These are phyloP conservation scores for Sarocladium strictum DNA, from an alignment of 2,329 filamentous ascomycete genomes.

Conservation along the genomic window DNA sequence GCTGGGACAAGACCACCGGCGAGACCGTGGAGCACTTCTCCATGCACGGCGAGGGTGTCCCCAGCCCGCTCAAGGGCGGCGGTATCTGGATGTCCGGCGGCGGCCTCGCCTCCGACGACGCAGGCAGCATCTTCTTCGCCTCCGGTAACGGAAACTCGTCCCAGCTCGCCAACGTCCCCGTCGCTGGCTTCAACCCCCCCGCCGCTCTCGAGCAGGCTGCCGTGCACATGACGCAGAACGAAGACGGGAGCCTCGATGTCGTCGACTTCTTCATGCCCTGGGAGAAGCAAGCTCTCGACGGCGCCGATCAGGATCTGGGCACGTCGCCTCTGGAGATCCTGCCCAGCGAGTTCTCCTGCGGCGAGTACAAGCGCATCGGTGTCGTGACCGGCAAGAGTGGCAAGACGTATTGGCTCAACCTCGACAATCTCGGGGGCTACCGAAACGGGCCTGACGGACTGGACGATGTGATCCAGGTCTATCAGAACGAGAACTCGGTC, in stretches of 20 bases:
- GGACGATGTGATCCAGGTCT: conserved; percentile 39
- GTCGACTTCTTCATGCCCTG: conserved; percentile 50
- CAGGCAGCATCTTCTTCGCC: conserved; percentile 31
- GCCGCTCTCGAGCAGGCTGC: conserved; percentile 39
- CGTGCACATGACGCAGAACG: conserved; percentile 35
- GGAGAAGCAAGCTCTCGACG: conserved; percentile 43
- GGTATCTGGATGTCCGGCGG: conserved; percentile 39
- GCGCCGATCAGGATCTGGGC: conserved; percentile 45
- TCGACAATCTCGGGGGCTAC: conserved; percentile 35
- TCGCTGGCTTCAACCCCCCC: conserved; percentile 30
- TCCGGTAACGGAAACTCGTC: conserved; percentile 36
- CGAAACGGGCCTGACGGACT: conserved; percentile 27
- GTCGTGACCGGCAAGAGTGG: conserved; percentile 46
- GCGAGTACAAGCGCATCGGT: conserved; percentile 38
- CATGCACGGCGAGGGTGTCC: conserved; percentile 34
- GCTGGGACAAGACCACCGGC: conserved; percentile 37
- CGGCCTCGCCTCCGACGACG: conserved; percentile 31
- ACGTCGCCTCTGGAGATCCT: conserved; percentile 37
- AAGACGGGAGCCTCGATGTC: conserved; percentile 35
- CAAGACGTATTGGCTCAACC: conserved; percentile 38
- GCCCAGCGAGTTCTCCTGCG: conserved; percentile 35
- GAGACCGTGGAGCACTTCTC: conserved; percentile 32
- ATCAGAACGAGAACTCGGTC: conserved; percentile 37
- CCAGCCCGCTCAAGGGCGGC: conserved; percentile 30
- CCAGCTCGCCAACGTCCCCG: conserved; percentile 30